Conservation (phyloP, 257 asterid species). For the Plantago elongata region DNA sequence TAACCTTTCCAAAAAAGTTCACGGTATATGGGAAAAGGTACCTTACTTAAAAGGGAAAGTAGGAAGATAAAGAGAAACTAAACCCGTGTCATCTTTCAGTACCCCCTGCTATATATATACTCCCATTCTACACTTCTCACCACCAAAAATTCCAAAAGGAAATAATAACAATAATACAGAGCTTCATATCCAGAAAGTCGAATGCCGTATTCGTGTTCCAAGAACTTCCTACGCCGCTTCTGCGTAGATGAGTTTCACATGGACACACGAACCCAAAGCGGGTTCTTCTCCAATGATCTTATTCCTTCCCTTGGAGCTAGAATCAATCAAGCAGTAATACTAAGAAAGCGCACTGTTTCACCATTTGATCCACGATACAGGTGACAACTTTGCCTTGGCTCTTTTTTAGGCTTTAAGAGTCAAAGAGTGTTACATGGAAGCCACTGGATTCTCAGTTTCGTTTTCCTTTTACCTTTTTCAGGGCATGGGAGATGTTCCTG, state of each 20-base stretch:
- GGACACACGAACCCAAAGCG: constrained; percentile 28
- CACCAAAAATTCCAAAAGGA: constrained; percentile 1
- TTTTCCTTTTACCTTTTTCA: constrained; percentile 21
- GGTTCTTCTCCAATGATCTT: constrained; percentile 68
- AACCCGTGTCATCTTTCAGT: constrained; percentile 17
- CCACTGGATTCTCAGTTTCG: constrained; percentile 5
- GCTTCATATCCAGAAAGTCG: constrained; percentile 5
- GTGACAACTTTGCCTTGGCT: constrained; percentile 26
- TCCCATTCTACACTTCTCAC: constrained; percentile 17
- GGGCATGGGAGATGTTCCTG: constrained; percentile 91
- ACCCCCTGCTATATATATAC: constrained; percentile 38
- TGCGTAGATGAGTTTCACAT: constrained; percentile 52
- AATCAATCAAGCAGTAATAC: constrained; percentile 56
- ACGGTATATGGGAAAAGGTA: constrained; percentile 27
- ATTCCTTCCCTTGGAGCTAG: constrained; percentile 88
- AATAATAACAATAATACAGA: neutral
- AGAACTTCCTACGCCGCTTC: constrained; percentile 54
- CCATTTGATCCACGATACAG: constrained; percentile 68
- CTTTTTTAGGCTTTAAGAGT: neutral
- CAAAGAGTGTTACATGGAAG: neutral
- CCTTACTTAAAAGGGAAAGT: constrained; percentile 28
- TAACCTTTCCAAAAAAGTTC: constrained; percentile 27
- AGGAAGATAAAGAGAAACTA: constrained; percentile 18
- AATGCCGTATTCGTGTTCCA: constrained; percentile 49
- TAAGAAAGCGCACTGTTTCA: constrained; percentile 46